Evolutionary conservation across 202 grass and related monocot species (phyloP), one percentile per base, ranked within the genome.

Genomic region (Carex sylvatica): DNA sequence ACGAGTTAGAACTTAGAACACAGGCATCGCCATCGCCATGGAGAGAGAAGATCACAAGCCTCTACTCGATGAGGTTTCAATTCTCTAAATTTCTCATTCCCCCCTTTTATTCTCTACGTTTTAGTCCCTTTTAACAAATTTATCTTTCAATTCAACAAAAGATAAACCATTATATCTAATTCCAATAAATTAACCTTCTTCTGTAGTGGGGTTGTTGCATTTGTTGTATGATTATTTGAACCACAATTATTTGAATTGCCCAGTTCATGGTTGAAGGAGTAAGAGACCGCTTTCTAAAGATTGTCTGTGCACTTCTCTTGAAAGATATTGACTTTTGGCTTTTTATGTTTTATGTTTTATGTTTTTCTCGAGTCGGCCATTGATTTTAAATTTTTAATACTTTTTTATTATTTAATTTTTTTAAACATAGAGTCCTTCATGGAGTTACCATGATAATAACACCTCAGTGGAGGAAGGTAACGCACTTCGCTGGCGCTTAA

Each of bases 381-480:
- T 47, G 10, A 72, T 72, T 18, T 65, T 31, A 44, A 70, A 40
- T 40, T 46, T 46, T 46, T 46, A 46, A 46, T 71, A 22, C 38
- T 44, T 46, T 35, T 46, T 44, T 70, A 11, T 70, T 70, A 22
- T 70, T 12, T 70, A 51, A 24, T 36, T 4, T n/a, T 85, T 61
- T 36, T 65, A 38, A 23, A 23, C 44, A 44, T 65, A 94, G 91
- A 87, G 72, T 51, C 83, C 87, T 38, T 83, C 81, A 26, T 83
- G 61, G 54, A 74, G 86, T 61, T 9, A 74, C 58, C 58, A 72
- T 16, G 49, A 83, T 23, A 78, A 31, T 18, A 66, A 30, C 14
- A 47, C 60, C 42, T 74, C 59, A 40, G 4, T 61, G 58, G 83
- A 88, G 55, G 59, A 31, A 52, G 8, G 72, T 23, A 2, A 69